Evolutionary conservation across 768 basidiomycete species (phyloP).

Genomic region (Cytidiella melzeri): DNA sequence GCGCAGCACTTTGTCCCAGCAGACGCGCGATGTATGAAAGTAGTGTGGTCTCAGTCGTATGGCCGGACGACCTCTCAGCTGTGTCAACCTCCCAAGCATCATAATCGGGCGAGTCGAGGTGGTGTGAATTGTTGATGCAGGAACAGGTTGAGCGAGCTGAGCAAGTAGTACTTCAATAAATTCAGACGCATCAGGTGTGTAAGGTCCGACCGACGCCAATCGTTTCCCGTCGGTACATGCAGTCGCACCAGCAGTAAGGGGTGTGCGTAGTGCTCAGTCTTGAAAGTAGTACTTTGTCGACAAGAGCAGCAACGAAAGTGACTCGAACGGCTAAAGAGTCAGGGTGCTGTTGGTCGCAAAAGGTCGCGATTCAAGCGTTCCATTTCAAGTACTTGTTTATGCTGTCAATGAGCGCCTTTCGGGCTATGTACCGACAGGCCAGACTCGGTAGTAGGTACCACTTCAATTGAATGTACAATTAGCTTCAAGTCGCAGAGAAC

Average conservation of each 20-base stretch:
- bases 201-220: constrained; percentile 11
- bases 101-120: background rate
- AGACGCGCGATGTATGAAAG: constrained; percentile 32
- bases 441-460: no score
- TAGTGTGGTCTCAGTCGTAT: background rate
- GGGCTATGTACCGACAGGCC: no score
- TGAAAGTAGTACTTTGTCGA: no score
- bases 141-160: background rate
- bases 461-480: no score
- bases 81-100: constrained; percentile 8
- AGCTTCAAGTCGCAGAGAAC: background rate
- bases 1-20: constrained; percentile 35
- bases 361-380: no score
- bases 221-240: background rate
- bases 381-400: no score
- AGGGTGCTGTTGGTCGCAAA: no score
- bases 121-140: background rate
- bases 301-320: no score
- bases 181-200: constrained; percentile 4
- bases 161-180: background rate
- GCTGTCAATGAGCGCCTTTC: no score
- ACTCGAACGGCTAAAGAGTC: no score
- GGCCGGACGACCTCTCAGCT: constrained; percentile 8
- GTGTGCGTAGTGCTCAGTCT: no score
- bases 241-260: no score